phyloP scores from a whole-genome alignment of 441 rosid species.

The Biscutella auriculata region DNA sequence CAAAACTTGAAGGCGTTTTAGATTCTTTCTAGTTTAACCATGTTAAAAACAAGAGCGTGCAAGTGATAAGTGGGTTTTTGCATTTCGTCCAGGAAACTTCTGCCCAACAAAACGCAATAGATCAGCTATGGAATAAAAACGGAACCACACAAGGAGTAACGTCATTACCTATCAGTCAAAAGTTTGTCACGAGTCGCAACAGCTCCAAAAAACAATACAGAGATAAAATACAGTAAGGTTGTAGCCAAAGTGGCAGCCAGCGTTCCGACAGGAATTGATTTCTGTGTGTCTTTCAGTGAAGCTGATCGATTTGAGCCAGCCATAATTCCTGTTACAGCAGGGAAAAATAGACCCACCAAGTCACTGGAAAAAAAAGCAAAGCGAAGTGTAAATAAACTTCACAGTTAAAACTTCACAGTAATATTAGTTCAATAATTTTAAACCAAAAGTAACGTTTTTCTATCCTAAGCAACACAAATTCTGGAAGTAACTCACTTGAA shows the following conservation, averaged over 20 bases:
- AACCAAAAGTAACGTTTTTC: constrained; percentile 3
- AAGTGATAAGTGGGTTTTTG: not conserved
- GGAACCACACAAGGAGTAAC: not conserved
- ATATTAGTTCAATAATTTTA: not conserved
- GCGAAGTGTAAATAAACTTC: constrained; percentile 8
- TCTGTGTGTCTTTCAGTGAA: constrained; percentile 93
- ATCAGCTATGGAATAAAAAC: not conserved
- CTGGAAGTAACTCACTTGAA: constrained; percentile 57
- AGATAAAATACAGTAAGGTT: constrained; percentile 56
- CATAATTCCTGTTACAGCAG: constrained; percentile 99
- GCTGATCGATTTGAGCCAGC: constrained; percentile 99
- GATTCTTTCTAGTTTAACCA: constrained; percentile 6
- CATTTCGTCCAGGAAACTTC: constrained; percentile 9
- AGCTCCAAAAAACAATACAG: constrained; percentile 80
- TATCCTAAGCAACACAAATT: not conserved
- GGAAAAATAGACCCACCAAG: constrained; percentile 94
- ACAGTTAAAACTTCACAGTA: constrained; percentile 8
- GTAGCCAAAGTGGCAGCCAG: constrained; percentile 89
- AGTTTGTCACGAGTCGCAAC: constrained; percentile 79
- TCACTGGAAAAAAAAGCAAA: constrained; percentile 46
- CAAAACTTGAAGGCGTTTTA: not conserved
- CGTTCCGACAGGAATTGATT: constrained; percentile 88
- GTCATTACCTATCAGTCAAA: constrained; percentile 79
- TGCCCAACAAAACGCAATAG: not conserved
- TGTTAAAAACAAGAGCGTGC: not conserved